Evolutionary conservation across 176 grass and related monocot species (phyloP).

Genomic region (Phyllostachys edulis): DNA sequence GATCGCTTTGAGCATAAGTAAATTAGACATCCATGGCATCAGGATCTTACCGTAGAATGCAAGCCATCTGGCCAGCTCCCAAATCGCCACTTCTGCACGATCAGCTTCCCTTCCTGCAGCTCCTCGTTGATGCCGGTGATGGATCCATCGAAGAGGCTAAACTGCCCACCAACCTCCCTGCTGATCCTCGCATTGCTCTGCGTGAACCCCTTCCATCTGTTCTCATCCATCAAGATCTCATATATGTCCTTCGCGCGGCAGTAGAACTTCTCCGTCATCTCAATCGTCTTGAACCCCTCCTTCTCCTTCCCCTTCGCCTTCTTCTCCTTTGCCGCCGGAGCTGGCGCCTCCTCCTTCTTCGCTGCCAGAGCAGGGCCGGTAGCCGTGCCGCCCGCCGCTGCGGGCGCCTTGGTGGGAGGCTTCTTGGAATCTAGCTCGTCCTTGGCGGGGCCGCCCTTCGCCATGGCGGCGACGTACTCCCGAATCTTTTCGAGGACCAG

Average conservation of each 20-base stretch:
- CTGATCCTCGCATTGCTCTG: constrained; percentile 94
- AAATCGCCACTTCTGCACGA: constrained; percentile 91
- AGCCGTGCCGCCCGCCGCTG: constrained; percentile 1
- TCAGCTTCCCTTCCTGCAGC: constrained; percentile 85
- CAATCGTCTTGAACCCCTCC: constrained; percentile 89
- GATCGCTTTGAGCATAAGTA: neutral
- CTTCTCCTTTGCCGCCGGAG: constrained; percentile 39
- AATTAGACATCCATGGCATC: neutral
- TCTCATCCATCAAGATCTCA: constrained; percentile 97
- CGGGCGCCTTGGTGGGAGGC: neutral
- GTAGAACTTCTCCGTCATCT: constrained; percentile 86
- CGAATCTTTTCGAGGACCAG: constrained; percentile 83
- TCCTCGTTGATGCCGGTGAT: constrained; percentile 88
- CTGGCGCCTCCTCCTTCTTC: constrained; percentile 31
- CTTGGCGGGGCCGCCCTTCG: constrained; percentile 78
- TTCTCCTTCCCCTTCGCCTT: constrained; percentile 69
- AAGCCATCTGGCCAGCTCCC: constrained; percentile 84
- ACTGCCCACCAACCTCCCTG: constrained; percentile 85
- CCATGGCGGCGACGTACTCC: constrained; percentile 66
- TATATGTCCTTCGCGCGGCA: constrained; percentile 81
- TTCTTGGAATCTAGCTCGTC: constrained; percentile 85
- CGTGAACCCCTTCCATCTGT: constrained; percentile 95
- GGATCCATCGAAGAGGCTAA: constrained; percentile 89
- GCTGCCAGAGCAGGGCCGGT: neutral
- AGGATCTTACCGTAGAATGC: constrained; percentile 58